These are phyloP conservation scores for Karstenula rhodostoma DNA, from an alignment of 2,329 filamentous ascomycete genomes.

Conservation along the genomic window DNA sequence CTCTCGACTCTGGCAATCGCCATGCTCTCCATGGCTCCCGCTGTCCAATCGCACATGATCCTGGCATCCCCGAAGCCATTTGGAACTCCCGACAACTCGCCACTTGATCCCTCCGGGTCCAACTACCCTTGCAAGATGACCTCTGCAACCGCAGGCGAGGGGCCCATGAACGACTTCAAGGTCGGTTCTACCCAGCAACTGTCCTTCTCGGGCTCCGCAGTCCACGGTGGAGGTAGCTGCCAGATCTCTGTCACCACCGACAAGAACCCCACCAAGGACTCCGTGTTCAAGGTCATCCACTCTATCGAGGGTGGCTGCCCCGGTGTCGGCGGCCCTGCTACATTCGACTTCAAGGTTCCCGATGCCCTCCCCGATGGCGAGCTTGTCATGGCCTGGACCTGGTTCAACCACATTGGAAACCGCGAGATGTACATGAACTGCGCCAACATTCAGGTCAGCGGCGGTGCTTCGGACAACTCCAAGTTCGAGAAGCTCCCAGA, in stretches of 20 bases:
- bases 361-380: slow-evolving; percentile 75
- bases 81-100: slow-evolving; percentile 63
- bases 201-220: slow-evolving; percentile 74
- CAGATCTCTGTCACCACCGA: slow-evolving; percentile 86
- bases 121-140: slow-evolving; percentile 82
- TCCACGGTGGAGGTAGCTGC: slow-evolving; percentile 90
- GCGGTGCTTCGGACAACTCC: slow-evolving; percentile 57
- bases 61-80: slow-evolving; percentile 76
- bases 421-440: slow-evolving; percentile 99
- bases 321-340: slow-evolving; percentile 49
- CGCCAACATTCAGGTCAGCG: slow-evolving; percentile 72
- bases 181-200: slow-evolving; percentile 70
- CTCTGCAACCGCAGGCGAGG: slow-evolving; percentile 13
- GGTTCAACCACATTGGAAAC: slow-evolving; percentile 89
- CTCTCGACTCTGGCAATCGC: slow-evolving; percentile 23
- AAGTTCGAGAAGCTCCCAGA: slow-evolving; percentile 71
- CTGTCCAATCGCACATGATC: slow-evolving; percentile 76
- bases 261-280: slow-evolving; percentile 69
- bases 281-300: slow-evolving; percentile 87
- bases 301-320: slow-evolving; percentile 88
- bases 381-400: slow-evolving; percentile 85
- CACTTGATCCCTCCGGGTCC: slow-evolving; percentile 64
- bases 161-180: slow-evolving; percentile 65
- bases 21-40: slow-evolving; percentile 58
- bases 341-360: slow-evolving; percentile 78